phyloP scores from a whole-genome alignment of 2,329 filamentous ascomycete species.

The Hortaea werneckii region DNA sequence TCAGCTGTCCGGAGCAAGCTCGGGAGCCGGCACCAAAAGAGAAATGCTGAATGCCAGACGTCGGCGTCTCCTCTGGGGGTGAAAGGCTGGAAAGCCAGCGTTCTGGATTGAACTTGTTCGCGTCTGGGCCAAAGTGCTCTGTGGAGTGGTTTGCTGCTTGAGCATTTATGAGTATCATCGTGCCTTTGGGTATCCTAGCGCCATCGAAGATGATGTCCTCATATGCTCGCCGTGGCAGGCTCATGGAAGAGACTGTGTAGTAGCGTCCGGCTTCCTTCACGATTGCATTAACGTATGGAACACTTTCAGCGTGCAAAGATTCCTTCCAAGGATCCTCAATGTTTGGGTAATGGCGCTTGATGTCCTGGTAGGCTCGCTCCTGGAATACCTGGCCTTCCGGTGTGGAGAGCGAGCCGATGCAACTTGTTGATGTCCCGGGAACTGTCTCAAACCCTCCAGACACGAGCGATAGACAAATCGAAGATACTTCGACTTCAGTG shows the following conservation, averaged over 20 bases:
- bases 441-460: constrained; percentile 47
- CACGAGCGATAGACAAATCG: constrained; percentile 44
- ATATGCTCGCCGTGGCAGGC: constrained; percentile 42
- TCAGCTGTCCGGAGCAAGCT: constrained; percentile 43
- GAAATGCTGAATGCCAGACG: constrained; percentile 31
- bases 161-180: constrained; percentile 46
- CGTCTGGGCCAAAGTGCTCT: constrained; percentile 40
- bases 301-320: constrained; percentile 36
- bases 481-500: constrained; percentile 43
- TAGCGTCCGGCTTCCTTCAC: constrained; percentile 44
- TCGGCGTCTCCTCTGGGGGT: constrained; percentile 25
- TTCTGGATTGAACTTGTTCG: constrained; percentile 39
- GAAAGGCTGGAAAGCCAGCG: constrained; percentile 35
- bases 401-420: constrained; percentile 41
- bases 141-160: constrained; percentile 46
- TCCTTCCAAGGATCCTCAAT: constrained; percentile 38
- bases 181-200: constrained; percentile 41
- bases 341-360: constrained; percentile 39
- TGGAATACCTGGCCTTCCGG: constrained; percentile 41
- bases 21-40: constrained; percentile 44
- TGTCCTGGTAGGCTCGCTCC: constrained; percentile 43
- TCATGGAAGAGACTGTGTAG: constrained; percentile 46
- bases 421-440: constrained; percentile 43
- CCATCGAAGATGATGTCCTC: constrained; percentile 43
- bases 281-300: constrained; percentile 40